A percentile compares a stretch with the other conserved stretches of the same genome.
These are phyloP conservation scores for Septoria petroselini DNA, from an alignment of 2,329 filamentous ascomycete genomes.

Conservation along the genomic window DNA sequence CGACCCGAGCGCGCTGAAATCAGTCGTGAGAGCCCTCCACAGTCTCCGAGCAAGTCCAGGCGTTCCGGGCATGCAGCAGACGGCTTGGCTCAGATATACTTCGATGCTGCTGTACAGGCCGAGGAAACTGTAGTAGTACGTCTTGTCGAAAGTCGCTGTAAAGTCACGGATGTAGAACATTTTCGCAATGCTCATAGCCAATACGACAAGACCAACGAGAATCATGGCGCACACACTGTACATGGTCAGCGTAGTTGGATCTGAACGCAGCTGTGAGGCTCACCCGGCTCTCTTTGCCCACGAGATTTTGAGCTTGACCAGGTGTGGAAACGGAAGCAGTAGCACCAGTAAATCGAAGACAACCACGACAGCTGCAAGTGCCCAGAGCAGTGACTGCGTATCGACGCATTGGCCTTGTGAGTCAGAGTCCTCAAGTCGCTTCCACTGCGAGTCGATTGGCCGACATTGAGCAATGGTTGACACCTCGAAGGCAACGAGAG, in stretches of 20 bases:
- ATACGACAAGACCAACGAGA: slow-evolving; percentile 20
- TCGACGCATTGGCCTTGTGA: slow-evolving; percentile 16
- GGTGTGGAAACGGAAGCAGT: slow-evolving; percentile 15
- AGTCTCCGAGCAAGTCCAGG: slow-evolving; percentile 11
- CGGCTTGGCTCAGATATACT: slow-evolving; percentile 21
- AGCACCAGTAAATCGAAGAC: slow-evolving; percentile 17
- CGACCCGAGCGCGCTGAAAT: slow-evolving; percentile 5
- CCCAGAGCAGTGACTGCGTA: slow-evolving; percentile 6
- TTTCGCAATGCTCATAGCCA: slow-evolving; percentile 18
- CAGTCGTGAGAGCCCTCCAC: background rate
- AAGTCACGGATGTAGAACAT: slow-evolving; percentile 14
- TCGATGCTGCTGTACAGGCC: slow-evolving; percentile 21
- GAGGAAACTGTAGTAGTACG: slow-evolving; percentile 20
- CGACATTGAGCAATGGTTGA: slow-evolving; percentile 12
- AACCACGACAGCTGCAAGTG: slow-evolving; percentile 8
- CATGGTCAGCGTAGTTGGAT: background rate
- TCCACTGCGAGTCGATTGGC: slow-evolving; percentile 11
- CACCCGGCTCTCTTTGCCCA: slow-evolving; percentile 15
- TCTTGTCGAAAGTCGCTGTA: slow-evolving; percentile 11
- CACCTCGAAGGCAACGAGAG: slow-evolving; percentile 15
- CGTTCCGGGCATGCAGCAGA: slow-evolving; percentile 20
- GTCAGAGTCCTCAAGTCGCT: background rate
- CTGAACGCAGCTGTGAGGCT: background rate
- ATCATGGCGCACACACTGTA: slow-evolving; percentile 13
- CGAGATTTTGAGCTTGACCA: slow-evolving; percentile 13